These are phyloP conservation scores for Blastobotrys chiropterorum DNA, from an alignment of 805 yeast species.

Conservation along the genomic window DNA sequence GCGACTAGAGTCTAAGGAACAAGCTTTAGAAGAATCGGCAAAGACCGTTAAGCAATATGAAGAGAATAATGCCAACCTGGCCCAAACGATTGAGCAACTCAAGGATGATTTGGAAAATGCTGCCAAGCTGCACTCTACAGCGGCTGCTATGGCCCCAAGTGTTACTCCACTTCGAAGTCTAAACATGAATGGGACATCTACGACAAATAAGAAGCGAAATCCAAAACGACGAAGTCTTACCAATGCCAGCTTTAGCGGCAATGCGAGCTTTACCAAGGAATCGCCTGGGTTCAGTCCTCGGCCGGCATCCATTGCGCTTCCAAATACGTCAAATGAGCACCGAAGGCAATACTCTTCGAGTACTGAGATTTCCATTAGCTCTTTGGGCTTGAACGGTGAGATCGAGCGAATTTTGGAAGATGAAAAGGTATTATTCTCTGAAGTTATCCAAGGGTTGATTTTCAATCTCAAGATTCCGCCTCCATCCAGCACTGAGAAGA, in stretches of 20 bases:
- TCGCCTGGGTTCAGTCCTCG: conserved; percentile 25
- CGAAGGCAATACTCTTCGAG: conserved; percentile 44
- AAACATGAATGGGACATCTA: conserved; percentile 24
- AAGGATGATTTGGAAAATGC: conserved; percentile 46
- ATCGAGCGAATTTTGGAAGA: conserved; percentile 30
- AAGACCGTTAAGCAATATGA: conserved; percentile 24
- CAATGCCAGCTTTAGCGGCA: conserved; percentile 16
- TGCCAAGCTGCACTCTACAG: conserved; percentile 23
- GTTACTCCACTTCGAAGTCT: conserved; percentile 22
- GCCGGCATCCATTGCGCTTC: conserved; percentile 24
- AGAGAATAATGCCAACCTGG: conserved; percentile 15
- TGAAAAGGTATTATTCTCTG: conserved; percentile 51
- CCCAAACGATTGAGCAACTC: conserved; percentile 28
- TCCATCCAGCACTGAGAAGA: conserved; percentile 75
- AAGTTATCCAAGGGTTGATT: conserved; percentile 79
- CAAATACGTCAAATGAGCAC: conserved; percentile 17
- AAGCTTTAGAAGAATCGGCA: conserved; percentile 23
- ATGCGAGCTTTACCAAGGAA: conserved; percentile 13
- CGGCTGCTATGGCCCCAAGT: conserved; percentile 32
- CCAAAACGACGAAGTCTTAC: conserved; percentile 25
- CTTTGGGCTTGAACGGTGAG: conserved; percentile 34
- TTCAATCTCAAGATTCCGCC: conserved; percentile 81
- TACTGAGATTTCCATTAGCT: conserved; percentile 42
- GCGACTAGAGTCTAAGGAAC: conserved; percentile 23
- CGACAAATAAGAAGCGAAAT: conserved; percentile 28